Evolutionary conservation across 805 yeast species (phyloP), one percentile per base, ranked within the genome.

Genomic region (Cyberlindnera maclurae): DNA sequence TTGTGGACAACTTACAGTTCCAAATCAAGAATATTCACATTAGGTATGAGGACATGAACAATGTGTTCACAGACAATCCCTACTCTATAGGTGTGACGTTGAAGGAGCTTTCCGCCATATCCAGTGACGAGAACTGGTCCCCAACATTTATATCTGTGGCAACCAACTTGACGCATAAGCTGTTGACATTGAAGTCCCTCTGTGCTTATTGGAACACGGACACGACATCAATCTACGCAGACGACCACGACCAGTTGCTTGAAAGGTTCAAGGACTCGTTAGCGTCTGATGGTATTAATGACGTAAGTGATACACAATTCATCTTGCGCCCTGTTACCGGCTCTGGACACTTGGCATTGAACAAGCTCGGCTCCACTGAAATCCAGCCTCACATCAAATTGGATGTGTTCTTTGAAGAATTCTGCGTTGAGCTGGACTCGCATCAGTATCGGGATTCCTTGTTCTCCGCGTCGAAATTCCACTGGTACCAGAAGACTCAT

Each of bases 1-100:
- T 93, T 46, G 82, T 90, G 17, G 97, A 93, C 59, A 93, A 93
- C 55, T 64, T 94, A 38, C 98, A 93, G 59, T 73, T 93, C 11
- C 84, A 95, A 2, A 85, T 93, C 47, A 85, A 80, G 51, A 87
- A 86, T 55, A 93, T 93, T 46, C 99, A 93, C 59, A 60, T 93
- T 15, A 71, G 98, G 41, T 93, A 89, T 54, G 98, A 94, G 54
- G 98, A 93, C 61, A 71, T 69, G 41, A 65, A 72, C 6, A 66
- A 73, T 31, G 71, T 76, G 4, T 79, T 86, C 47, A 79, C 95
- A 0, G 82, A 79, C 41, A 55, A 58, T 24, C 95, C 96, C 3
- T 85, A 84, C 49, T 70, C 96, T 0, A 62, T 88, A 29, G 99
- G 99, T 4, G 50, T 87, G 13, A 82, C 94, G 0, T 68, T 93